Conservation (phyloP, 257 asterid genomes). For the Solanum clarkiae region DNA sequence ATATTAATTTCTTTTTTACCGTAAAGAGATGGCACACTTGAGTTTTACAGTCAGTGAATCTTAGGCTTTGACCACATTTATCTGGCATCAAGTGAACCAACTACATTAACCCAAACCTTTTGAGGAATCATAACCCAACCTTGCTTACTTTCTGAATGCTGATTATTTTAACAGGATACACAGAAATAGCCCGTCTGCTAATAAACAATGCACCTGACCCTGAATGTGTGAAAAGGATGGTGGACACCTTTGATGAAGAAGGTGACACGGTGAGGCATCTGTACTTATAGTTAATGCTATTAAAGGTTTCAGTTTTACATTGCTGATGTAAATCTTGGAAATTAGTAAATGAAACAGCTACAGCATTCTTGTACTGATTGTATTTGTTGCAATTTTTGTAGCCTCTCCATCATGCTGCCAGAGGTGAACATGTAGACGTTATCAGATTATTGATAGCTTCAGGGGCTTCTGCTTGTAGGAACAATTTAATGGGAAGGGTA, state of each 20-base stretch:
- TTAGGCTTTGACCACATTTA: not conserved
- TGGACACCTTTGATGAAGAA: conserved; percentile 58
- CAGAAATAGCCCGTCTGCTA: conserved; percentile 48
- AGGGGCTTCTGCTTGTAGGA: conserved; percentile 55
- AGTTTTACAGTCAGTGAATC: not conserved
- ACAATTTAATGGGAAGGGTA: conserved; percentile 55
- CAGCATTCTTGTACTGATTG: not conserved
- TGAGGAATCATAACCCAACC: not conserved
- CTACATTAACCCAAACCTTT: not conserved
- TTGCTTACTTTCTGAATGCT: not conserved
- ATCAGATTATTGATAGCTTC: conserved; percentile 40
- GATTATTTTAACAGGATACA: conserved; percentile 30
- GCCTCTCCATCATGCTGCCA: conserved; percentile 92
- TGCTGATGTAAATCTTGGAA: not conserved
- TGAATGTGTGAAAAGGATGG: conserved; percentile 43
- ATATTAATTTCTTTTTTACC: not conserved
- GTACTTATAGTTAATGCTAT: not conserved
- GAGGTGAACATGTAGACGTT: conserved; percentile 55
- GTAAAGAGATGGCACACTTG: not conserved
- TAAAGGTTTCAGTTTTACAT: not conserved
- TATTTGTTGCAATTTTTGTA: conserved; percentile 1
- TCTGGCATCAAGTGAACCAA: not conserved
- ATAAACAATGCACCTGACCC: conserved; percentile 30
- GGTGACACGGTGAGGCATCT: conserved; percentile 63
- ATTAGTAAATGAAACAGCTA: not conserved